These are phyloP conservation scores for Madurella fahalii DNA, from an alignment of 2,329 filamentous ascomycete species.

Conservation along the genomic window DNA sequence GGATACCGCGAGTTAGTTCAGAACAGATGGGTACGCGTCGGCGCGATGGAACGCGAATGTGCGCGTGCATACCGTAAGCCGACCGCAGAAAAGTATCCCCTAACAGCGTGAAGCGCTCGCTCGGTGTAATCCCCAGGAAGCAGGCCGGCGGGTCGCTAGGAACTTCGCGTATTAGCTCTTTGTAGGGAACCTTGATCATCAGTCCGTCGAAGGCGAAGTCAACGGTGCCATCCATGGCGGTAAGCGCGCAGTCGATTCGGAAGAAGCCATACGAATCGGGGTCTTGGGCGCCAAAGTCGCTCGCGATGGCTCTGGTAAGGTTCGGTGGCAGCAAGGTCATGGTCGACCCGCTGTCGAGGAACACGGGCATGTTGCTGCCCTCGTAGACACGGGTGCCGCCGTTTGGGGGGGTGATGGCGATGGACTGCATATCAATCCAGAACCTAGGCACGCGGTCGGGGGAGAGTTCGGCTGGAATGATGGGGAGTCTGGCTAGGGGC, in stretches of 20 bases:
- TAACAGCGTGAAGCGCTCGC: slow-evolving; percentile 47
- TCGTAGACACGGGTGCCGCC: slow-evolving; percentile 32
- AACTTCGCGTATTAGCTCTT: slow-evolving; percentile 44
- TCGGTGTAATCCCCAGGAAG: slow-evolving; percentile 48
- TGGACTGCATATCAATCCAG: slow-evolving; percentile 47
- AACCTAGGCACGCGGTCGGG: slow-evolving; percentile 52
- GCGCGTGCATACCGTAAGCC: slow-evolving; percentile 42
- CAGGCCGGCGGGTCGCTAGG: slow-evolving; percentile 33
- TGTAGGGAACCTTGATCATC: slow-evolving; percentile 47
- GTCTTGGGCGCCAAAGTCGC: slow-evolving; percentile 43
- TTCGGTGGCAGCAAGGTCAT: slow-evolving; percentile 60
- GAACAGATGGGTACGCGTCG: not conserved
- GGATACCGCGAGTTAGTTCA: not conserved
- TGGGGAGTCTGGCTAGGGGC: slow-evolving; percentile 54
- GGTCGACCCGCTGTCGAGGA: slow-evolving; percentile 68
- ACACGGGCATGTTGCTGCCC: slow-evolving; percentile 48
- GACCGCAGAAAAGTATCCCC: slow-evolving; percentile 56
- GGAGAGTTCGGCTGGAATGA: slow-evolving; percentile 51
- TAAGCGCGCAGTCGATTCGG: slow-evolving; percentile 42
- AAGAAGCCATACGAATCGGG: slow-evolving; percentile 43
- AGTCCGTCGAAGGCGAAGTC: slow-evolving; percentile 48
- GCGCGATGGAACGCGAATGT: not conserved
- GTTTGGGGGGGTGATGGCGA: slow-evolving; percentile 40
- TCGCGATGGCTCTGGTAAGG: slow-evolving; percentile 48
- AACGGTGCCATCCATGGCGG: slow-evolving; percentile 39